Percentiles rank a stretch among this genome's conserved stretches.
phyloP scores from a whole-genome alignment of 2,329 filamentous ascomycete genomes.

The Fusarium solani-melongenae region DNA sequence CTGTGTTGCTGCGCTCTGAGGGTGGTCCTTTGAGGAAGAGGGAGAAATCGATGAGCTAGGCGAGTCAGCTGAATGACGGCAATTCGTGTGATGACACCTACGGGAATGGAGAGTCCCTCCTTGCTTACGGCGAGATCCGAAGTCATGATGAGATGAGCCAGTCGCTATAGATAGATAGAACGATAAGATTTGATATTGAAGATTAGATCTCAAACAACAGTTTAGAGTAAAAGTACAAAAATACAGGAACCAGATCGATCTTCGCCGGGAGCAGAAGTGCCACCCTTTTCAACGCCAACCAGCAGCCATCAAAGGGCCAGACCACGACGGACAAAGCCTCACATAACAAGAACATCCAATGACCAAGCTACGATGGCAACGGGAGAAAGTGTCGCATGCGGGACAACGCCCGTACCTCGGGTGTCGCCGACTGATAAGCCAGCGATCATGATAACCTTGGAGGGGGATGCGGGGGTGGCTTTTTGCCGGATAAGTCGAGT shows the following conservation, averaged over 20 bases:
- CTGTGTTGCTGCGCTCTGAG: conserved; percentile 71
- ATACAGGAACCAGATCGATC: neutral
- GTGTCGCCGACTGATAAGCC: neutral
- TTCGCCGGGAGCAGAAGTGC: neutral
- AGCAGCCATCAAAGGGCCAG: neutral
- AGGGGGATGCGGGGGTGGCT: conserved; percentile 2
- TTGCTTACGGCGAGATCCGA: conserved; percentile 59
- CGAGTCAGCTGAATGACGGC: neutral
- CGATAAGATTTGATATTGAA: neutral
- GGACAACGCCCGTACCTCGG: neutral
- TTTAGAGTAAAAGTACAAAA: neutral
- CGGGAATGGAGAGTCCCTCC: conserved; percentile 66
- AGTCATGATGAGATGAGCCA: conserved; percentile 35
- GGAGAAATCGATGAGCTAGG: conserved; percentile 68
- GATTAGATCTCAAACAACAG: neutral
- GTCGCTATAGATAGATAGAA: neutral
- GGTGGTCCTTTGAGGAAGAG: conserved; percentile 74
- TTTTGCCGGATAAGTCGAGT: neutral
- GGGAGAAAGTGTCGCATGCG: neutral
- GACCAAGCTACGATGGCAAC: no score
- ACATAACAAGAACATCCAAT: neutral
- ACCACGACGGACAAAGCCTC: neutral
- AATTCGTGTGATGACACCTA: conserved; percentile 45
- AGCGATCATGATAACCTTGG: neutral
- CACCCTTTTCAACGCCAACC: neutral